Base-by-base conservation (phyloP, 192 early-diverging fungal genomes). In the Gryganskiella cystojenkinii region DNA sequence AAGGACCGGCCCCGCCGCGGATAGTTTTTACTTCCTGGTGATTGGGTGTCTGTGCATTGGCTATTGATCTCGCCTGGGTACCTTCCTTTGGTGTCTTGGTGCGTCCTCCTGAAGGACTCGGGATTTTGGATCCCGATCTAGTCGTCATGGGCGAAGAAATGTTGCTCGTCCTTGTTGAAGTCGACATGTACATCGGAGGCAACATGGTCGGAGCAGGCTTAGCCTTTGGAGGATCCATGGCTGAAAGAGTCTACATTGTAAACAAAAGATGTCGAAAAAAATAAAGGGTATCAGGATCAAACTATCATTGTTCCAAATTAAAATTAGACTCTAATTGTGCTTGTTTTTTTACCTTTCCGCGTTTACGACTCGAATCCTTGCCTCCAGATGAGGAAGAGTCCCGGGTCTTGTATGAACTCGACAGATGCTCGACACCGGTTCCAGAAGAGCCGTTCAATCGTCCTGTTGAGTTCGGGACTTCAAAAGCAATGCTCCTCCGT, bases 161-260 rank as follows among this genome's bases (percentile, higher is more conserved):
- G 24, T 64, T 67, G n/a, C 28, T 64, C 15, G 49, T 34, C 43
- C 74, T 63, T 19, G 74, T 57, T 5, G 76, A 71, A 6, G 80
- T 82, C 45, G 84, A 71, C 52, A 67, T 81, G 33, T 72, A 80
- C 70, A 74, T 83, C 20, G 82, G 64, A 1, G 82, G 84, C 51
- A 79, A 68, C 19, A 45, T 83, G 43, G 64, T 81, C 17, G 80
- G 45, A 3, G 46, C 72, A 19, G 69, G 70, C 15, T 85, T 80
- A 40, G 51, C 70, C 30, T 72, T 78, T 10, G 82, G 73, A 43
- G 71, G 62, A 4, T 57, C 68, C 37, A 61, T 82, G 3, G 70
- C 69, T 2, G 70, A 72, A 15, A 72, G 70, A 11, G 70, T 72
- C 70, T 72, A 59, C 17, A 8, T 13, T 30, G 34, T 25, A 6